Evolutionary conservation across 2,329 filamentous ascomycete species (phyloP).

Genomic region (Microsporum ferrugineum): DNA sequence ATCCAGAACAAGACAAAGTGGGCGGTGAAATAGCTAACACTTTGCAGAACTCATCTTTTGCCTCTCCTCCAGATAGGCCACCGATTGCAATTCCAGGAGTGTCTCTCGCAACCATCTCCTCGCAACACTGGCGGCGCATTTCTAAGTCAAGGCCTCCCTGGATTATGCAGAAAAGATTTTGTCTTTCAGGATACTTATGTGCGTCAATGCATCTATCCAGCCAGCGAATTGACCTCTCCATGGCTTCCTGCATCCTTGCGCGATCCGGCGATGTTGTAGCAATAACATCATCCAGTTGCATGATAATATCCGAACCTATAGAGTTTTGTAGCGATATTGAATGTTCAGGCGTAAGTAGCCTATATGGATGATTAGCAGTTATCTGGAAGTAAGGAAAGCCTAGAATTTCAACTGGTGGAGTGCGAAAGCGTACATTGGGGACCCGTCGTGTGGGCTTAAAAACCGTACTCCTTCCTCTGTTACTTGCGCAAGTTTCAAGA

Average conservation of each 20-base stretch:
- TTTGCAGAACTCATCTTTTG: constrained; percentile 81
- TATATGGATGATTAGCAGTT: constrained; percentile 17
- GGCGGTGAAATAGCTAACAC: constrained; percentile 40
- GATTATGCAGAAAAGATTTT: constrained; percentile 98
- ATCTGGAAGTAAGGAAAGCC: neutral
- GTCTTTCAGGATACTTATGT: constrained; percentile 67
- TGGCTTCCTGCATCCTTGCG: constrained; percentile 80
- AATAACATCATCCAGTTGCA: constrained; percentile 98
- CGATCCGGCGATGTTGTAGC: constrained; percentile 88
- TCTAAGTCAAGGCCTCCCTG: constrained; percentile 87
- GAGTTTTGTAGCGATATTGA: constrained; percentile 93
- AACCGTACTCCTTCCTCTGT: constrained; percentile 95
- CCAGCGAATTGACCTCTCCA: constrained; percentile 91
- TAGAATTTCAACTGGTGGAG: neutral
- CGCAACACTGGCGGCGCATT: constrained; percentile 70
- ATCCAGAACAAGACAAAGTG: neutral
- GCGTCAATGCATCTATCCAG: constrained; percentile 87
- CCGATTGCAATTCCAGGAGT: constrained; percentile 96
- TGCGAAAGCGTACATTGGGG: constrained; percentile 56
- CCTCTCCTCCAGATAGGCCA: constrained; percentile 86
- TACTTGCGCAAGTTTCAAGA: constrained; percentile 82
- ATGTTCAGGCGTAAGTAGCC: constrained; percentile 88
- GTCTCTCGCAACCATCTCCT: constrained; percentile 75
- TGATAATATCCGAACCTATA: constrained; percentile 97
- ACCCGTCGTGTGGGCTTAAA: constrained; percentile 88